Conservation (phyloP, 192 early-diverging fungal genomes). For the Gigaspora rosea region DNA sequence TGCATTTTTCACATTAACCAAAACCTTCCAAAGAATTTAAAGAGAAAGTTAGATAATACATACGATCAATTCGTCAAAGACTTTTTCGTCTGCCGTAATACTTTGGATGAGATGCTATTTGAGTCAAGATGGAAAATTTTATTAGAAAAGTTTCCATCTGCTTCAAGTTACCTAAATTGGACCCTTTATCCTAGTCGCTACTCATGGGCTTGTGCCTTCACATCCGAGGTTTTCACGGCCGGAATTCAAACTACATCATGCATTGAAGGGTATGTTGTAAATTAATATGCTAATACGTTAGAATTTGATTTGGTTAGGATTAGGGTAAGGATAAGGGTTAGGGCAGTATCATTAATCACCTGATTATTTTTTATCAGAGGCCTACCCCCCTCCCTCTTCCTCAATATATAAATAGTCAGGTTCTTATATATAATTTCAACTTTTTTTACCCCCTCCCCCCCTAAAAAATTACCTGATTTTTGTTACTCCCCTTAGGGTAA, state of each 20-base stretch:
- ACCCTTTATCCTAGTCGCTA: background rate
- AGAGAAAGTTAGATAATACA: background rate
- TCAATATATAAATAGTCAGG: no score
- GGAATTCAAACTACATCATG: conserved; percentile 3
- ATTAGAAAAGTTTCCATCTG: background rate
- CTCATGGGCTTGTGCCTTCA: background rate
- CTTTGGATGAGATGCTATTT: background rate
- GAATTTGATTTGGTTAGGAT: no score
- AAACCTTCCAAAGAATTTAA: background rate
- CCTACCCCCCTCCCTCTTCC: no score
- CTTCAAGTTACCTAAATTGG: background rate
- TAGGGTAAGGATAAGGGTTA: no score
- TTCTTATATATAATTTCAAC: no score
- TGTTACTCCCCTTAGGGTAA: no score
- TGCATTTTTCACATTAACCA: conserved; percentile 10
- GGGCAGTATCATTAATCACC: no score
- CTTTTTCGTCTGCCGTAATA: background rate
- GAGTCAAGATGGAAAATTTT: background rate
- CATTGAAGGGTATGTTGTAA: background rate
- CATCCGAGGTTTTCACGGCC: background rate
- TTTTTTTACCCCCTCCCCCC: no score
- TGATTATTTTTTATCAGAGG: no score
- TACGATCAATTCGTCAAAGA: background rate
- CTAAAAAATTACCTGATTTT: no score
- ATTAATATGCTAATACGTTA: no score